Percentiles rank a stretch among this genome's conserved stretches.
Evolutionary conservation across 2,329 filamentous ascomycete species (phyloP).

Genomic region (Talaromyces sp.): DNA sequence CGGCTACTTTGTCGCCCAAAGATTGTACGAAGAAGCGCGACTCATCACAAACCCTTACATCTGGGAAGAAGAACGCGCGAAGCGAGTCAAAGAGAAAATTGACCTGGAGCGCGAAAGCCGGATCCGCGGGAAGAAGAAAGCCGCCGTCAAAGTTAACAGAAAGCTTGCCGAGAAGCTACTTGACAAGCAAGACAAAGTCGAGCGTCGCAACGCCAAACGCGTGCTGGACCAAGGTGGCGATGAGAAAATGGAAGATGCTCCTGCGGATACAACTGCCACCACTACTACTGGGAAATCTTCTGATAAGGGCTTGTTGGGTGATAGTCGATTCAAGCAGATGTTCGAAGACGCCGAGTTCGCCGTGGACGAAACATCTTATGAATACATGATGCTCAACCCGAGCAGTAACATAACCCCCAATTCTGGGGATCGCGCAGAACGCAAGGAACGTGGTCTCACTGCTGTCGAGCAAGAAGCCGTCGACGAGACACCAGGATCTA

Average conservation of each 20-base stretch:
- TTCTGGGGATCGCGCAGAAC: slow-evolving; percentile 19
- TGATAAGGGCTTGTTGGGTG: slow-evolving; percentile 66
- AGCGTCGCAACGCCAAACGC: slow-evolving; percentile 40
- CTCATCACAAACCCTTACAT: slow-evolving; percentile 91
- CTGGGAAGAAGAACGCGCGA: slow-evolving; percentile 86
- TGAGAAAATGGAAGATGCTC: slow-evolving; percentile 34
- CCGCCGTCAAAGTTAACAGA: slow-evolving; percentile 80
- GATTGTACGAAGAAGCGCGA: slow-evolving; percentile 89
- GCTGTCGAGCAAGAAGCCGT: slow-evolving; percentile 60
- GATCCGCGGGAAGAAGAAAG: slow-evolving; percentile 91
- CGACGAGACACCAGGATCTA: slow-evolving; percentile 45
- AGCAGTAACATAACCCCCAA: slow-evolving; percentile 59
- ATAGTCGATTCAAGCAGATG: slow-evolving; percentile 79
- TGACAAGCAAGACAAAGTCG: slow-evolving; percentile 55
- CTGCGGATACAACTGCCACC: slow-evolving; percentile 24
- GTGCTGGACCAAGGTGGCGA: slow-evolving; percentile 55
- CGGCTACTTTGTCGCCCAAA: slow-evolving; percentile 94
- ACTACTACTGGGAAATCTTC: slow-evolving; percentile 20
- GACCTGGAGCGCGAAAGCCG: slow-evolving; percentile 94
- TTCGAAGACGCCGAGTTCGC: slow-evolving; percentile 93
- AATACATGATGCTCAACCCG: slow-evolving; percentile 86
- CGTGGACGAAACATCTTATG: slow-evolving; percentile 82
- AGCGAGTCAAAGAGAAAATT: slow-evolving; percentile 89
- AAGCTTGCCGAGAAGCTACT: slow-evolving; percentile 59
- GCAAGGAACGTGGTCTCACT: slow-evolving; percentile 50